Base-by-base conservation (phyloP, 2,329 filamentous ascomycete species). In the Fusarium napiforme region DNA sequence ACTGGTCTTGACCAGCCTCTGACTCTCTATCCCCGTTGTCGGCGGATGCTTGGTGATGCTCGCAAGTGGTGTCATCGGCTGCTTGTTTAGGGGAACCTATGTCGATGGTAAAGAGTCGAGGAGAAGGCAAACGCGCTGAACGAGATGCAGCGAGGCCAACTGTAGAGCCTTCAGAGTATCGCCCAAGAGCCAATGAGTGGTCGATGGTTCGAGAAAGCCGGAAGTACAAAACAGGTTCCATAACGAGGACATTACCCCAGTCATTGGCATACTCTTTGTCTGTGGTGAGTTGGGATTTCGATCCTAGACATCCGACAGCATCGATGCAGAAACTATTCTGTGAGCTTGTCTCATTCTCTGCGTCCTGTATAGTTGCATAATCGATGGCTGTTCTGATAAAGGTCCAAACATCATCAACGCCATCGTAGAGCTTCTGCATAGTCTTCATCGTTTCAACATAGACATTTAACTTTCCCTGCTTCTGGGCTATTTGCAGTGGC, bases 321-420 rank as follows among this genome's bases (percentile, higher is more conserved):
- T 50, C 21, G 2, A 47, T 15, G 11, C 28, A 30, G 21, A 15
- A 21, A 9, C 7, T 11, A 9, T n/a, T 39, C 2, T 15, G 21
- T 7, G 32, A 19, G 14, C 42, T 45, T 3, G 43, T 9, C 7
- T 53, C 30, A 23, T 16, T 43, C 7, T 36, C 40, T 9, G 14
- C 9, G 4, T 67, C 49, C 21, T 57, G 39, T 18, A 43, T n/a
- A 11, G 53, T 67, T 15, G 58, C 47, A 26, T 60, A 67, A 26
- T 66, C 58, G 8, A 72, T 46, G 11, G 58, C 67, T 5, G 36
- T 63, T 52, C 60, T 53, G 3, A 72, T 63, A 11, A 70, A 67
- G 8, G 53, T 39, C 67, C 67, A 72, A 7, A 72, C 67, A 19
- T 72, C 67, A 21, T 72, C 62, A 40, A 70, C 62, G 7, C 69